phyloP scores from a whole-genome alignment of 2,329 filamentous ascomycete genomes.

The Chrysoporthe cubensis region DNA sequence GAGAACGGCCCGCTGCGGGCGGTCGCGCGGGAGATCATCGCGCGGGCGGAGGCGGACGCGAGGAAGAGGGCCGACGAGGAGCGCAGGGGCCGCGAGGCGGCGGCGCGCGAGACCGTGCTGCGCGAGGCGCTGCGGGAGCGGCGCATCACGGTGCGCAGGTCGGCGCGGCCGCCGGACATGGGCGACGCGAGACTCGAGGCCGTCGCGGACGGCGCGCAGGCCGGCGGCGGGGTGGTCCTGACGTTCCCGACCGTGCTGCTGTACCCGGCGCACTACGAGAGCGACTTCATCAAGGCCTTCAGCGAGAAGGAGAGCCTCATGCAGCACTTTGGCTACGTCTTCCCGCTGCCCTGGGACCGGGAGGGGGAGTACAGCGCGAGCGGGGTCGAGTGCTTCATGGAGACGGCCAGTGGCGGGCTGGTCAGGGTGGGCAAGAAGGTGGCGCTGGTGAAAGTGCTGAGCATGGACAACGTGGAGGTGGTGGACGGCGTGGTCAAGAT shows the following conservation, averaged over 20 bases:
- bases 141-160: conserved; percentile 69
- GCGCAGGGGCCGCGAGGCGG: conserved; percentile 54
- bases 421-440: conserved; percentile 91
- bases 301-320: conserved; percentile 74
- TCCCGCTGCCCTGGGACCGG: conserved; percentile 86
- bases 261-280: conserved; percentile 81
- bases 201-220: conserved; percentile 64
- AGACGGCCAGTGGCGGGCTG: conserved; percentile 77
- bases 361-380: conserved; percentile 66
- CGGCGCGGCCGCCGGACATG: conserved; percentile 78
- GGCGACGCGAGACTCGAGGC: conserved; percentile 79
- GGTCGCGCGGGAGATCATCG: conserved; percentile 66
- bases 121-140: conserved; percentile 68
- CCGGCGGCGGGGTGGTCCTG: conserved; percentile 52
- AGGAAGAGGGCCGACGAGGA: conserved; percentile 44
- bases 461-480: conserved; percentile 79
- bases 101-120: conserved; percentile 63
- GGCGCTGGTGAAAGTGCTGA: conserved; percentile 73
- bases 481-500: conserved; percentile 84
- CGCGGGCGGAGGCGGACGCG: conserved; percentile 53
- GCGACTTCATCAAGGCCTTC: conserved; percentile 89
- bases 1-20: conserved; percentile 68
- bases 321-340: conserved; percentile 82
- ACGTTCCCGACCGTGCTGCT: conserved; percentile 80
- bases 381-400: conserved; percentile 84